Conservation (phyloP, 768 basidiomycete genomes). For the Lactifluus subvellereus region DNA sequence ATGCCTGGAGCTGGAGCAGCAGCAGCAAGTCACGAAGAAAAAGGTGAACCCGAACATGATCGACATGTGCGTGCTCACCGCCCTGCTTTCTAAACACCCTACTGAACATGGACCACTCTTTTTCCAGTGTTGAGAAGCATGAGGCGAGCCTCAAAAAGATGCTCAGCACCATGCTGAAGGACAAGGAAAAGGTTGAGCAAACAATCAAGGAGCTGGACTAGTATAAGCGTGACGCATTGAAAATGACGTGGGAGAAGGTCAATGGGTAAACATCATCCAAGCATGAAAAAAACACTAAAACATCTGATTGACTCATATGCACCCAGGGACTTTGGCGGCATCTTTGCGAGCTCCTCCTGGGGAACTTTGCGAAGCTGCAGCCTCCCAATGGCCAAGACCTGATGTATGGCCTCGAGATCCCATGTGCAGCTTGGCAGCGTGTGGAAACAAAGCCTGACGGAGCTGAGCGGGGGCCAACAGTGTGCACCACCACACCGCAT, state of each 20-base stretch:
- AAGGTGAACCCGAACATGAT: constrained; percentile 97
- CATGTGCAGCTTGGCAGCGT: constrained; percentile 92
- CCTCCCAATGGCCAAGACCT: constrained; percentile 92
- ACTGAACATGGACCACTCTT: neutral
- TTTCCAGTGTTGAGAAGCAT: constrained; percentile 81
- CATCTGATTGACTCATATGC: neutral
- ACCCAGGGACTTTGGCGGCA: constrained; percentile 88
- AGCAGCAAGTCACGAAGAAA: constrained; percentile 86
- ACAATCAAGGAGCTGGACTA: constrained; percentile 90
- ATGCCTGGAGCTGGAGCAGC: constrained; percentile 71
- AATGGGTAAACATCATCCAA: constrained; percentile 59
- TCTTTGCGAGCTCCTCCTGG: constrained; percentile 95
- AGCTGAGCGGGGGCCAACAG: constrained; percentile 96
- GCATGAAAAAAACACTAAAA: no score
- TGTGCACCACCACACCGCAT: constrained; percentile 32
- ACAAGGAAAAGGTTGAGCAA: constrained; percentile 91
- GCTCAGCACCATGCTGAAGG: constrained; percentile 79
- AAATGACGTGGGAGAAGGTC: constrained; percentile 96
- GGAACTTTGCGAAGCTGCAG: constrained; percentile 92
- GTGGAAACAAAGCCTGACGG: constrained; percentile 97
- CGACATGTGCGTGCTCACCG: constrained; percentile 57
- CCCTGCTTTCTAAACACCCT: constrained; percentile 1
- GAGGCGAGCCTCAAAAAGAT: constrained; percentile 82
- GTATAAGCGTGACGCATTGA: constrained; percentile 88
- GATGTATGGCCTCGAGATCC: constrained; percentile 92